A percentile compares a stretch with the other conserved stretches of the same genome.
Conservation (phyloP, 2,329 filamentous ascomycete genomes). For the Sarocladium oryzae region DNA sequence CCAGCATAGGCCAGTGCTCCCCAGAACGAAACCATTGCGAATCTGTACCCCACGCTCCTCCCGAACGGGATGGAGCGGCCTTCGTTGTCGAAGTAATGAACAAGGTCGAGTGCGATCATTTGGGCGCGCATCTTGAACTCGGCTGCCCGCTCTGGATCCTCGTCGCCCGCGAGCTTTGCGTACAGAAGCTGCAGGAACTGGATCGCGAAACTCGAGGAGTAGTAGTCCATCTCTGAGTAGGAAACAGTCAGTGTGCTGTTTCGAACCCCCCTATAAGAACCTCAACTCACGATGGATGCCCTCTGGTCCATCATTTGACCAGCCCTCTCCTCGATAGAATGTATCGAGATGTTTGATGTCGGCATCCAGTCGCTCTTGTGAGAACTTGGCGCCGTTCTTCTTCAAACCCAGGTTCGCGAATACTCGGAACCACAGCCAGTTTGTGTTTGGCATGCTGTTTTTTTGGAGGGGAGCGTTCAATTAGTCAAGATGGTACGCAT, state of each 20-base stretch:
- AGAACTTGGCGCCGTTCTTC: slow-evolving; percentile 67
- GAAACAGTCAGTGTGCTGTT: too few relatives aligned
- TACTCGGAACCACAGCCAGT: slow-evolving; percentile 77
- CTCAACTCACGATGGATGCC: slow-evolving; percentile 57
- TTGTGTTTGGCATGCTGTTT: slow-evolving; percentile 63
- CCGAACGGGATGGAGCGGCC: slow-evolving; percentile 71
- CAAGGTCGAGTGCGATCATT: slow-evolving; percentile 61
- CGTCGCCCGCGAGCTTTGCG: slow-evolving; percentile 60
- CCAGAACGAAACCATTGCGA: slow-evolving; percentile 82
- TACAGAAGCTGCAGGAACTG: slow-evolving; percentile 75
- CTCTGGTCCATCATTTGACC: slow-evolving; percentile 76
- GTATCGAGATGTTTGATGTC: slow-evolving; percentile 75
- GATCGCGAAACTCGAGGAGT: slow-evolving; percentile 76
- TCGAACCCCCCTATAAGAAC: background rate
- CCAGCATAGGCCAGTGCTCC: slow-evolving; percentile 69
- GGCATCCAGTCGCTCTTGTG: slow-evolving; percentile 60
- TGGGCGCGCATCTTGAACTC: slow-evolving; percentile 65
- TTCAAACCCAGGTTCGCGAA: slow-evolving; percentile 76
- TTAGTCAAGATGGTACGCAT: slow-evolving; percentile 17
- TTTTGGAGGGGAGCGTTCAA: slow-evolving; percentile 38
- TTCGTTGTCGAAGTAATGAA: slow-evolving; percentile 69
- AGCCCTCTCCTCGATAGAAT: slow-evolving; percentile 75
- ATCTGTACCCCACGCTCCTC: slow-evolving; percentile 73
- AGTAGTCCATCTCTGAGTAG: slow-evolving; percentile 74
- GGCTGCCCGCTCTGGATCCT: slow-evolving; percentile 58